Conservation (phyloP, 805 yeast genomes). For the Wickerhamomyces queroliae region DNA sequence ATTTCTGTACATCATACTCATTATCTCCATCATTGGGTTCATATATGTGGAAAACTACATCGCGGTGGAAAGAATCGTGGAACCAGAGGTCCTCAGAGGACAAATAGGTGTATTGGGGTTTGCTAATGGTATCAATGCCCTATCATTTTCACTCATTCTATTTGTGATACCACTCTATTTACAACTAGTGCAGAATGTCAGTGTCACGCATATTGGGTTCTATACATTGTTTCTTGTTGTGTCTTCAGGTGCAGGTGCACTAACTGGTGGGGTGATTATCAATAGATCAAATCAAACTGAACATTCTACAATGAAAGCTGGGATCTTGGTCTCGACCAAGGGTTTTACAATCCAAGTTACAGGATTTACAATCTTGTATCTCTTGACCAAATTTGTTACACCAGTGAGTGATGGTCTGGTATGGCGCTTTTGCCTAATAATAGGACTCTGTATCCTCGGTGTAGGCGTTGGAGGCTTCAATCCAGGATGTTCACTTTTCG, state of each 20-base stretch:
- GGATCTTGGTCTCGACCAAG: slow-evolving; percentile 10
- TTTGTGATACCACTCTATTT: slow-evolving; percentile 35
- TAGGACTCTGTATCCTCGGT: slow-evolving; percentile 28
- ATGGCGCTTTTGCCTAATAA: slow-evolving; percentile 19
- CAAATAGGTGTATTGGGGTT: slow-evolving; percentile 31
- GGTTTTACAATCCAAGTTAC: slow-evolving; percentile 12
- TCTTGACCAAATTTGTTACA: slow-evolving; percentile 2
- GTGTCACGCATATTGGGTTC: slow-evolving; percentile 31
- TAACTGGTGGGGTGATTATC: slow-evolving; percentile 30
- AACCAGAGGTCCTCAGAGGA: slow-evolving; percentile 32
- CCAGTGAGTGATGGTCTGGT: slow-evolving; percentile 8
- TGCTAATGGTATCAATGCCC: slow-evolving; percentile 30
- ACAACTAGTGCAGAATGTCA: slow-evolving; percentile 37
- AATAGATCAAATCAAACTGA: slow-evolving; percentile 18
- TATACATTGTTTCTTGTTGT: slow-evolving; percentile 37
- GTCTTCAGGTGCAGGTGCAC: slow-evolving; percentile 33
- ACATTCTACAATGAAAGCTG: slow-evolving; percentile 16
- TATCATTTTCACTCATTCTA: slow-evolving; percentile 28
- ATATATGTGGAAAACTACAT: slow-evolving; percentile 29
- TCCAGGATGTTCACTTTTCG: slow-evolving; percentile 32
- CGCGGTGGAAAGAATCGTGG: slow-evolving; percentile 34
- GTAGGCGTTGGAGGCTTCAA: slow-evolving; percentile 35
- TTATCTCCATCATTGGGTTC: slow-evolving; percentile 19
- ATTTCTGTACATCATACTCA: slow-evolving; percentile 8
- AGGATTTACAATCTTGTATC: slow-evolving; percentile 14